Evolutionary conservation across 441 rosid species (phyloP), one percentile per base, ranked within the genome.

Genomic region (Erysimum cheiri): DNA sequence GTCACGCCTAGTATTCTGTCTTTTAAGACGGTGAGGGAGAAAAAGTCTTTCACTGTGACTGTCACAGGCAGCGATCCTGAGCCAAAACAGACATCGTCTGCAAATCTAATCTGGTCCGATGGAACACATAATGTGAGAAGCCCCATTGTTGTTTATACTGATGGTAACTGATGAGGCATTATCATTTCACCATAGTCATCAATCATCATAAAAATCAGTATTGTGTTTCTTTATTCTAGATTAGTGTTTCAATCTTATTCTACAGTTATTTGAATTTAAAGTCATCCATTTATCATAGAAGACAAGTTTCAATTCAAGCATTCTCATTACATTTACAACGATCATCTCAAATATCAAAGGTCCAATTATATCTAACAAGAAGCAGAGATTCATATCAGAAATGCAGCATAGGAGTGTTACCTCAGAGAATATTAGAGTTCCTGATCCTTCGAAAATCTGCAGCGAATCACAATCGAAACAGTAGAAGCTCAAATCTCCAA

Each of bases 81-180:
- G 9, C 3, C 0, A 6, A 7, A 3, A 0, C 1, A 15, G 1
- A 58, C 72, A 6, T 37, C 60, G 6, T 79, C 90, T 43, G 77
- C 78, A 22, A 49, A 72, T 11, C 22, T 86, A 19, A 69, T 69
- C 4, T 86, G 91, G 86, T 78, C 72, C 5, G 88, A 88, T 64
- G 76, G 60, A 0, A 56, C 13, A 8, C 85, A 77, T 61, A 58
- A 12, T 3, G 82, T 80, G 37, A 80, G 82, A 69, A 85, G 82
- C 43, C 82, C 85, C 19, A 68, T 82, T 43, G 61, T 79, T 66
- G 36, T 79, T 4, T 65, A 74, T 40, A 65, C 60, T 2, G 8
- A 41, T 19, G 52, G 12, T 46, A 8, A 13, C 50, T 46, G 26
- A 47, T 47, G 52, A 17, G 26, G 12, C 50, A 8, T 35, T 35